These are phyloP conservation scores for Didymella glomerata DNA, from an alignment of 2,329 filamentous ascomycete species.

Conservation along the genomic window DNA sequence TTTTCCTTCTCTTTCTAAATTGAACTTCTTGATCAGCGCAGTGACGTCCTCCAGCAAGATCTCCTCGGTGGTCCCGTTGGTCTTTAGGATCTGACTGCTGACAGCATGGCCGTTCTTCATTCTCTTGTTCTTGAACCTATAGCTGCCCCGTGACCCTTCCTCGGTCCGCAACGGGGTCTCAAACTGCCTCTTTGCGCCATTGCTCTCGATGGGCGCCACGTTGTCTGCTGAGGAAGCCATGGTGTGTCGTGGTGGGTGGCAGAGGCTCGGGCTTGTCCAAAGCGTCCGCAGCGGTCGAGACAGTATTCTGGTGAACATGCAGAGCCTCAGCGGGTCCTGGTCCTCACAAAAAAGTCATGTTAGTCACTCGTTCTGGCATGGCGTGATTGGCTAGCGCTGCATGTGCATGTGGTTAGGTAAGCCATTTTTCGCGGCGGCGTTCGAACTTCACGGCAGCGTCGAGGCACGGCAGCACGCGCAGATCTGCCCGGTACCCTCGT, in stretches of 20 bases:
- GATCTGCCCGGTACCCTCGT: constrained; percentile 11
- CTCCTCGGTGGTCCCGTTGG: constrained; percentile 59
- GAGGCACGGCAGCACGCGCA: constrained; percentile 11
- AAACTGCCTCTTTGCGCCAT: constrained; percentile 46
- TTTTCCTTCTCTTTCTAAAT: constrained; percentile 33
- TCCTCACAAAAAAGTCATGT: constrained; percentile 31
- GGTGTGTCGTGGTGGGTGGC: constrained; percentile 28
- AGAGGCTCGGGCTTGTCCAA: constrained; percentile 27
- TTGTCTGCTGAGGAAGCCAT: constrained; percentile 49
- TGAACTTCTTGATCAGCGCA: constrained; percentile 51
- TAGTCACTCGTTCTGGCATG: constrained; percentile 36
- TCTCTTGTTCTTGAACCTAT: constrained; percentile 58
- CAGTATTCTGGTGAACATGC: constrained; percentile 36
- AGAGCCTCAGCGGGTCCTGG: constrained; percentile 14
- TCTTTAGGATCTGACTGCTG: constrained; percentile 46
- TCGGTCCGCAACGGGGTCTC: constrained; percentile 46
- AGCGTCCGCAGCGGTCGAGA: constrained; percentile 40
- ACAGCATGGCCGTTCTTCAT: constrained; percentile 55
- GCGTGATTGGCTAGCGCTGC: constrained; percentile 38
- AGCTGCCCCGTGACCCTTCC: constrained; percentile 47
- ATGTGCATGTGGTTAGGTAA: constrained; percentile 31
- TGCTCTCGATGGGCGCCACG: constrained; percentile 42
- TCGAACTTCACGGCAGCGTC: constrained; percentile 3
- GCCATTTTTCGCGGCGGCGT: constrained; percentile 27
- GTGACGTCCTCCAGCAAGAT: constrained; percentile 58